Base-by-base conservation (phyloP, 202 grass and related monocot genomes). In the Eragrostis tef region DNA sequence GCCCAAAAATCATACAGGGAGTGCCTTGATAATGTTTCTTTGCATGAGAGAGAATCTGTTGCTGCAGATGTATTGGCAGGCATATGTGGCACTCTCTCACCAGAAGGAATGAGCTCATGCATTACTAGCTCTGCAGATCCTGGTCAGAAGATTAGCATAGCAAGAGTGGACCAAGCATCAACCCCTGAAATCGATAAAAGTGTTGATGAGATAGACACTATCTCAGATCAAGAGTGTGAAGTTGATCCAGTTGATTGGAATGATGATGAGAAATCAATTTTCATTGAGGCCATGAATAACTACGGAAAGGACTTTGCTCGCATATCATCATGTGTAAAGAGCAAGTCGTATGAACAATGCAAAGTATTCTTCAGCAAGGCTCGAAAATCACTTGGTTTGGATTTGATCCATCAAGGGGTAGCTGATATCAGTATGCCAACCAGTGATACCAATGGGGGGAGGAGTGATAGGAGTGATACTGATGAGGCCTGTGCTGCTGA, bases 301-400 rank as follows among this genome's bases (percentile, higher is more conserved):
- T 90, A 94, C 52, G 97, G 97, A 41, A 96, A 96, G 61, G 89
- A 99, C 77, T 99, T 99, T 24, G 60, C 80, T 21, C 92, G 34
- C 41, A 89, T 99, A 61, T 93, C 93, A 12, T 77, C 56, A n/a
- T 91, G 68, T 25, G 86, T 99, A 59, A 92, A 85, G 65, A 89
- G 92, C 73, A 95, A 90, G 78, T 95, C 87, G 24, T 86, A 75
- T 67, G 91, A 93, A 48, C 97, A 99, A 31, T 99, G 97, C 89
- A 99, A 93, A 80, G 83, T 93, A 74, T 99, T 96, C 88, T 99
- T 96, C 67, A 93, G 90, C 75, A 99, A 99, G 81, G 91, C 89
- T 61, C 88, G 97, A 21, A 99, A 87, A 79, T 90, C 88, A 69
- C 89, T 99, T 56, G 88, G 90, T 65, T 85, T 99, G 71, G 97